A percentile compares a stretch with the other conserved stretches of the same genome.
These are phyloP conservation scores for Colletotrichum navitas DNA, from an alignment of 2,329 filamentous ascomycete species.

Conservation along the genomic window DNA sequence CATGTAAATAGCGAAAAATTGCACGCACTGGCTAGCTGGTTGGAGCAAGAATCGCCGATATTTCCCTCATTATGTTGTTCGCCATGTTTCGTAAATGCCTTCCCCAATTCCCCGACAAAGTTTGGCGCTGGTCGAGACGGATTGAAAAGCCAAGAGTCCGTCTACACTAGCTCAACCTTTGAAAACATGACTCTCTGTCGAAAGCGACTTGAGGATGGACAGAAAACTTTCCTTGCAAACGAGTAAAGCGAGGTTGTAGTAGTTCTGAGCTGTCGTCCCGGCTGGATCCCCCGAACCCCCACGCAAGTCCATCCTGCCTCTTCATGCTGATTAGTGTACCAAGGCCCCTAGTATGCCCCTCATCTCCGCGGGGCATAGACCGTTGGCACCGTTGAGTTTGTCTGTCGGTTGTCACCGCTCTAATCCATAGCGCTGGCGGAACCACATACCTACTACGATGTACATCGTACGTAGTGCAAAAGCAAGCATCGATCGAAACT, in stretches of 20 bases:
- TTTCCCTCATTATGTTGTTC: no score
- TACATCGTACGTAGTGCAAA: no score
- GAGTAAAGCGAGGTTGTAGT: not conserved
- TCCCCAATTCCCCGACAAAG: no score
- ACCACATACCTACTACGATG: no score
- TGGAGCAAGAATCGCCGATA: slow-evolving; percentile 35
- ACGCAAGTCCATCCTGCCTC: slow-evolving; percentile 1
- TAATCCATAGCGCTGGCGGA: not conserved
- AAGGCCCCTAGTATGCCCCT: slow-evolving; percentile 17
- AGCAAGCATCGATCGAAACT: not conserved
- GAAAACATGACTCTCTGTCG: not conserved
- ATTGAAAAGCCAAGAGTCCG: not conserved
- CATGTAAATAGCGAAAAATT: slow-evolving; percentile 29
- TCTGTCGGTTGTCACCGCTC: not conserved
- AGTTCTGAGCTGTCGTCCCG: not conserved
- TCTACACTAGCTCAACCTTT: not conserved
- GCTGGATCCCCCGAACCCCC: slow-evolving; percentile 27
- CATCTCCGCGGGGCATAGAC: slow-evolving; percentile 17
- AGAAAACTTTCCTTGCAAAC: not conserved
- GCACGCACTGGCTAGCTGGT: not conserved
- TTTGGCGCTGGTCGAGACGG: not conserved
- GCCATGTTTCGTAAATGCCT: no score
- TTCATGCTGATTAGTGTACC: no score
- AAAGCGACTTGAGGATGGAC: not conserved
- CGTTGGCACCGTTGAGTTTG: slow-evolving; percentile 2